phyloP scores from a whole-genome alignment of 352 stramenopile genomes.

The Lagenidium sp. region DNA sequence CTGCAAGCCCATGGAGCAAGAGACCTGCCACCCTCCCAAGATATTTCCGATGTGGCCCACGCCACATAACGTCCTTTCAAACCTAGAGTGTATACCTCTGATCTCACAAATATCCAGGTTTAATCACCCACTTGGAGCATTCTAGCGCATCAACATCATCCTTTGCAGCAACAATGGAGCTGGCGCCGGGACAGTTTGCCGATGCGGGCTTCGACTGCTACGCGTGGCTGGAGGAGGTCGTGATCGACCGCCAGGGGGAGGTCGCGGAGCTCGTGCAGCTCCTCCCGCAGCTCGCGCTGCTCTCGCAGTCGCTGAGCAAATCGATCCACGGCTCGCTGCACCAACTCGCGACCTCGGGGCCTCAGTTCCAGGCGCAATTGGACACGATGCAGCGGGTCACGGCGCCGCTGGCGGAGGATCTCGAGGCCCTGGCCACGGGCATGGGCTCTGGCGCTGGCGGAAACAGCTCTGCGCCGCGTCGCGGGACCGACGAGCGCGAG shows the following conservation, averaged over 20 bases:
- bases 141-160: neutral
- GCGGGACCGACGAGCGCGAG: slow-evolving; percentile 9
- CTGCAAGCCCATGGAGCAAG: no score
- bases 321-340: slow-evolving; percentile 51
- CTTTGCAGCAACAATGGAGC: slow-evolving; percentile 15
- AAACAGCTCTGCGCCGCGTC: neutral
- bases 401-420: slow-evolving; percentile 25
- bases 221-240: slow-evolving; percentile 58
- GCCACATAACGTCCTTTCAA: no score
- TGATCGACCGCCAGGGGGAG: slow-evolving; percentile 23
- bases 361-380: slow-evolving; percentile 46
- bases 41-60: no score
- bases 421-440: slow-evolving; percentile 21
- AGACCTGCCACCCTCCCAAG: no score
- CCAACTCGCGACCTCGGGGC: slow-evolving; percentile 35
- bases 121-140: neutral
- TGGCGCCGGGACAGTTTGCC: slow-evolving; percentile 37
- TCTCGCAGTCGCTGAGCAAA: slow-evolving; percentile 45
- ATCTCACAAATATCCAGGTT: no score
- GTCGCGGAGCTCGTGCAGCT: slow-evolving; percentile 24
- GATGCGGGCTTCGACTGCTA: slow-evolving; percentile 53
- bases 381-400: slow-evolving; percentile 32
- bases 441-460: neutral
- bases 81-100: no score
- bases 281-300: slow-evolving; percentile 48